These are phyloP conservation scores for Rhododendron williamsianum DNA, from an alignment of 148 eudicot genomes.

Conservation along the genomic window DNA sequence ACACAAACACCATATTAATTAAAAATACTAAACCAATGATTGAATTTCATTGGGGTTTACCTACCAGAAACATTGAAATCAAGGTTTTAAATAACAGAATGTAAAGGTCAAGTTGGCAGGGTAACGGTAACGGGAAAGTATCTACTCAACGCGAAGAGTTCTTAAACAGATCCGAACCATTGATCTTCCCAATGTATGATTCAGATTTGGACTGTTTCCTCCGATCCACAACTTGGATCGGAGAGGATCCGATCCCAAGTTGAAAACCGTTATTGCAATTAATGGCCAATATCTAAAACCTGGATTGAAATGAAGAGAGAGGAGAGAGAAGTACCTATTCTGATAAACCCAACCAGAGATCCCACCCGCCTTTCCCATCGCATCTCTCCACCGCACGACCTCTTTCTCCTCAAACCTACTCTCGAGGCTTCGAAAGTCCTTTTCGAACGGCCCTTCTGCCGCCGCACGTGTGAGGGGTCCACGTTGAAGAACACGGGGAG, in stretches of 20 bases:
- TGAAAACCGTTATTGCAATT: no score
- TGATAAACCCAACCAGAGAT: slow-evolving; percentile 22
- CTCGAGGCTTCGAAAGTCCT: slow-evolving; percentile 14
- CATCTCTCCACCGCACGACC: slow-evolving; percentile 30
- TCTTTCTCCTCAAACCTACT: not conserved
- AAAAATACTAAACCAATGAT: not conserved
- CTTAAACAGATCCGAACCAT: no score
- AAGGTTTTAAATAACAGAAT: not conserved
- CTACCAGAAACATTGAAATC: not conserved
- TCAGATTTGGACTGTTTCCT: no score
- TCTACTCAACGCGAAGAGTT: no score
- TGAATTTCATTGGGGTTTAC: not conserved
- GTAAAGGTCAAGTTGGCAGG: not conserved
- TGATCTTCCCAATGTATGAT: no score
- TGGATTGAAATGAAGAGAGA: no score
- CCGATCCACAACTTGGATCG: no score
- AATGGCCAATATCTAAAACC: no score
- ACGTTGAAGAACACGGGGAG: slow-evolving; percentile 45
- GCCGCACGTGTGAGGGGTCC: slow-evolving; percentile 39
- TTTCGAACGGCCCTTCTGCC: slow-evolving; percentile 36
- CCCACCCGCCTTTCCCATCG: slow-evolving; percentile 31
- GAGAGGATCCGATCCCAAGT: no score
- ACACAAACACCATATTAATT: no score
- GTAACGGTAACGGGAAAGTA: not conserved
- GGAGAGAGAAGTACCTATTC: not conserved